A percentile compares a stretch with the other conserved stretches of the same genome.
Conservation (phyloP, 2,329 filamentous ascomycete genomes). For the Colletotrichum sp. region DNA sequence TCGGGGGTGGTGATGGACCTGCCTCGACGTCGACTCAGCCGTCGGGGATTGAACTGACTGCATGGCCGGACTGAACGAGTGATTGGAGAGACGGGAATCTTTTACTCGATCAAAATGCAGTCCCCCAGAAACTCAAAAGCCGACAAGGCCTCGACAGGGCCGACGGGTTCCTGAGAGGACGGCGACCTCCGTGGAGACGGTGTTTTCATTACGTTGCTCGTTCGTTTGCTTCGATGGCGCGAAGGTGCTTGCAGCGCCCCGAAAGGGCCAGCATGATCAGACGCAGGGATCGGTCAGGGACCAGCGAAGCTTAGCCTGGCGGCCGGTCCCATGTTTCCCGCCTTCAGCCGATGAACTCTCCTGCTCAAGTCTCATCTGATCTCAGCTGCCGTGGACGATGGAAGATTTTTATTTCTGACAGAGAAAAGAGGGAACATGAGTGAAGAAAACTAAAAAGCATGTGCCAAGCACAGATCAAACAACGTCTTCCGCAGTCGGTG, state of each 20-base stretch:
- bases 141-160: background rate
- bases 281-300: conserved; percentile 4
- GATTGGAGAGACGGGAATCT: conserved; percentile 4
- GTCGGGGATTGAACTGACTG: background rate
- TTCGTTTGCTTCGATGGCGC: background rate
- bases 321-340: background rate
- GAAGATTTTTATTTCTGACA: background rate
- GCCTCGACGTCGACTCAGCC: background rate
- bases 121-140: background rate
- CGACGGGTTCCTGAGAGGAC: background rate
- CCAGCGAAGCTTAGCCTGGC: conserved; percentile 10
- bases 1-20: background rate
- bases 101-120: conserved; percentile 6
- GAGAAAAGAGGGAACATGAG: background rate
- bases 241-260: background rate
- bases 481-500: no score
- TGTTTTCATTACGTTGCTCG: conserved; percentile 11
- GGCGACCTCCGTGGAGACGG: conserved; percentile 8
- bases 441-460: background rate
- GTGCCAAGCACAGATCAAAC: background rate
- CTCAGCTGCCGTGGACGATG: background rate
- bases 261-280: background rate
- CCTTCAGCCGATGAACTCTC: background rate
- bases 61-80: background rate
- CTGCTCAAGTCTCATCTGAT: background rate